Conservation (phyloP, 2,329 filamentous ascomycete species). For the Aspergillus bombycis region DNA sequence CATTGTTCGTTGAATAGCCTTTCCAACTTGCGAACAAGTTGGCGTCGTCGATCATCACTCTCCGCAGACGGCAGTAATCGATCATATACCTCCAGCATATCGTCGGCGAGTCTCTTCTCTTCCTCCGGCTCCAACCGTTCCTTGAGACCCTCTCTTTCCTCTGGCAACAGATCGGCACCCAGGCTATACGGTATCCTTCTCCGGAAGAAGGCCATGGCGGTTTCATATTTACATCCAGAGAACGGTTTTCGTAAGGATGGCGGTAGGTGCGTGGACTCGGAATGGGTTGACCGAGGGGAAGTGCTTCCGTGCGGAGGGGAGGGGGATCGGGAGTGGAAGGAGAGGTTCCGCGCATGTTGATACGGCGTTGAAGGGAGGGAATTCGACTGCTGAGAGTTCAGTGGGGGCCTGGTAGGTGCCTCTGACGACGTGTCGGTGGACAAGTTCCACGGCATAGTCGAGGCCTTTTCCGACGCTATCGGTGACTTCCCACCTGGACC, state of each 20-base stretch:
- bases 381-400: constrained; percentile 71
- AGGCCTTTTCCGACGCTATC: constrained; percentile 44
- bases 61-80: constrained; percentile 79
- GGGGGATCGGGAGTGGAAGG: constrained; percentile 75
- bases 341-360: constrained; percentile 81
- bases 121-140: constrained; percentile 71
- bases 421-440: constrained; percentile 39
- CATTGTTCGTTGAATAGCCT: constrained; percentile 86
- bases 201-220: constrained; percentile 76
- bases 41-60: constrained; percentile 74
- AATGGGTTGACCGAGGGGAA: constrained; percentile 87
- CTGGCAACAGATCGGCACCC: constrained; percentile 77
- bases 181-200: constrained; percentile 90
- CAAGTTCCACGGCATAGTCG: constrained; percentile 47
- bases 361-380: constrained; percentile 94
- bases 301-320: constrained; percentile 78
- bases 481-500: constrained; percentile 46
- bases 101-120: constrained; percentile 73
- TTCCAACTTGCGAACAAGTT: constrained; percentile 84
- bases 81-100: constrained; percentile 85
- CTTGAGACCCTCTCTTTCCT: constrained; percentile 70
- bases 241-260: constrained; percentile 69
- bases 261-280: constrained; percentile 78
- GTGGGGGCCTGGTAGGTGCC: constrained; percentile 50
- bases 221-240: constrained; percentile 84